Percentiles rank a stretch among this genome's conserved stretches.
Evolutionary conservation across 2,329 filamentous ascomycete genomes (phyloP).

Genomic region (Corniculantispora saksenae): DNA sequence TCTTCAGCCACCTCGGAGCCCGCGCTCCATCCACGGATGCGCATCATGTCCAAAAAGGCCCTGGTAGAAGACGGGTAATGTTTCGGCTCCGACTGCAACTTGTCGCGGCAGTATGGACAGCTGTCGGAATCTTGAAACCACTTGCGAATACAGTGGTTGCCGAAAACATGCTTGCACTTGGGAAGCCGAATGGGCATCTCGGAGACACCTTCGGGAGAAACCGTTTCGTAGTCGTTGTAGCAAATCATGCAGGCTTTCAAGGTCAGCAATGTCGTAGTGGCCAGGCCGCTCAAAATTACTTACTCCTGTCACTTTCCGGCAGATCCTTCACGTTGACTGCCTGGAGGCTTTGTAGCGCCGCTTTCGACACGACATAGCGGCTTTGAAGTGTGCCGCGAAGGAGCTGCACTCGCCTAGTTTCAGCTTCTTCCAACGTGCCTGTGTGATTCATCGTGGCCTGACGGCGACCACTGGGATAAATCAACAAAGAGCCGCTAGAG

Average conservation of each 20-base stretch:
- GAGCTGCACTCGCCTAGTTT: slow-evolving; percentile 45
- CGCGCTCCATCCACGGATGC: slow-evolving; percentile 25
- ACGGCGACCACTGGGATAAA: neutral
- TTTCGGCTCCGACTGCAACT: slow-evolving; percentile 53
- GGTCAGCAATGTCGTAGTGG: neutral
- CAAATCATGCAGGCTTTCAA: slow-evolving; percentile 61
- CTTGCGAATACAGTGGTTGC: slow-evolving; percentile 64
- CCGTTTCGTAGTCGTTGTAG: slow-evolving; percentile 61
- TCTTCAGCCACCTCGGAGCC: slow-evolving; percentile 7
- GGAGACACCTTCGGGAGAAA: slow-evolving; percentile 58
- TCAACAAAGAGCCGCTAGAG: neutral
- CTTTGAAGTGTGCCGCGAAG: slow-evolving; percentile 45
- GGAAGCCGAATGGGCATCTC: slow-evolving; percentile 61
- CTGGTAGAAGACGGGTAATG: slow-evolving; percentile 24
- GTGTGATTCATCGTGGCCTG: slow-evolving; percentile 20
- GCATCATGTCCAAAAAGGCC: slow-evolving; percentile 35
- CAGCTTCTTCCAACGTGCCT: slow-evolving; percentile 32
- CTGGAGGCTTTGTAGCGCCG: slow-evolving; percentile 48
- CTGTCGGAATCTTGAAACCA: slow-evolving; percentile 65
- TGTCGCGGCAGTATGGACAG: slow-evolving; percentile 65
- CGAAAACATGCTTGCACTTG: slow-evolving; percentile 65
- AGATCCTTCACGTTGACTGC: slow-evolving; percentile 48
- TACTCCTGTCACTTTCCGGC: slow-evolving; percentile 50
- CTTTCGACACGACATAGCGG: slow-evolving; percentile 50
- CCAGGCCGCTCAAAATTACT: slow-evolving; percentile 29